Evolutionary conservation across 176 grass and related monocot species (phyloP).

Genomic region (Bromus sterilis): DNA sequence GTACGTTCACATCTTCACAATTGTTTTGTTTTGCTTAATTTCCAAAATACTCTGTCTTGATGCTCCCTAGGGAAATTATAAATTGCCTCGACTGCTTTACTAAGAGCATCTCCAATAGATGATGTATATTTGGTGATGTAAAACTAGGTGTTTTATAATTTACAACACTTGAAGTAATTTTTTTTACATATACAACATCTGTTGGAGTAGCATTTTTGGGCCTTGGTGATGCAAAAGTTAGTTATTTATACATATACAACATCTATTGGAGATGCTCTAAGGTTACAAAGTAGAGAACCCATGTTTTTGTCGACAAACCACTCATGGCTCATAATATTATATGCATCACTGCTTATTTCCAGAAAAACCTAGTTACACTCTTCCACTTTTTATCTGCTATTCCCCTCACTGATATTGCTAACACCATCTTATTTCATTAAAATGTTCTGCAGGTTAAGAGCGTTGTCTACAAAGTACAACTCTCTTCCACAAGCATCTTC

Average conservation of each 20-base stretch:
- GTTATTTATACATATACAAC: too few relatives aligned
- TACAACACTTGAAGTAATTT: too few relatives aligned
- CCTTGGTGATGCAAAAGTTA: too few relatives aligned
- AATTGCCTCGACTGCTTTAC: neutral
- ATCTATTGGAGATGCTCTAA: too few relatives aligned
- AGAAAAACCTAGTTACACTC: neutral
- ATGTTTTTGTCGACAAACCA: neutral
- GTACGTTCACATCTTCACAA: neutral
- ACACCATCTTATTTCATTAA: neutral
- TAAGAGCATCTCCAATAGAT: too few relatives aligned
- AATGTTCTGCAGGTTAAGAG: constrained; percentile 56
- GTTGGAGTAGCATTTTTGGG: too few relatives aligned
- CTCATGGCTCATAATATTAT: neutral
- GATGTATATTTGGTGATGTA: too few relatives aligned
- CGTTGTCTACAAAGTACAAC: constrained; percentile 78
- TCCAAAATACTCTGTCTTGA: neutral
- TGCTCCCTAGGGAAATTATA: neutral
- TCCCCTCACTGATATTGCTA: neutral
- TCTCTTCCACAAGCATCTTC: constrained; percentile 55
- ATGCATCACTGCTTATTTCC: neutral
- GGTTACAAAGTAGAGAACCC: neutral
- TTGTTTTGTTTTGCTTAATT: constrained; percentile 12
- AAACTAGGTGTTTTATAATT: too few relatives aligned
- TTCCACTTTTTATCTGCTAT: neutral
- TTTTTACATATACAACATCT: too few relatives aligned